Evolutionary conservation across 1,139 yeast species (phyloP), one percentile per base, ranked within the genome.

Genomic region (Saccharomyces uvarum): DNA sequence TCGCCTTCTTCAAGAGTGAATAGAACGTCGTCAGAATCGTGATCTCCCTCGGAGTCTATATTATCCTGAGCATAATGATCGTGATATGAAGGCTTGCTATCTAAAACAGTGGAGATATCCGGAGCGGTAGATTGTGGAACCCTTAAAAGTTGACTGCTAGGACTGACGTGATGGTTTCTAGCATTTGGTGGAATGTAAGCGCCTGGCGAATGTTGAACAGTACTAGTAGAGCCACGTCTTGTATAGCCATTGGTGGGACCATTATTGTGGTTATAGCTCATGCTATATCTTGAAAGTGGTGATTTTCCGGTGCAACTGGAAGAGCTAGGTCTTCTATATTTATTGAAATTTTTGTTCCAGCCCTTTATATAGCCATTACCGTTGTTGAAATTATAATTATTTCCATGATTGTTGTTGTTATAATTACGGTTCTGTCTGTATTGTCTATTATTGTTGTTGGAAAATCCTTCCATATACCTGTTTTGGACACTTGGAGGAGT

Each of bases 401-500:
- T 59, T 29, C 53, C 63, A 48, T 62, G 59, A 29, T 56, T 63
- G 33, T 59, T 57, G 50, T 11, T 16, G 21, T 29, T 50, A 28
- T 41, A 48, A 11, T 51, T 47, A 7, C 29, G 47, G 16, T 41
- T 24, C 24, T 24, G 59, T 55, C 31, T 60, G 66, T 55, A 53
- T 63, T 65, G 56, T 69, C 57, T 54, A 63, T 60, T 73, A 68
- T 58, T 57, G 53, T 70, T 70, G 57, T 76, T 82, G 44, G 82
- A 81, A 59, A 82, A 82, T 61, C 84, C 85, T 61, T 82, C 88
- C 85, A 85, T 79, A 65, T 84, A 85, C 62, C 83, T 85, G 59
- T 80, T 81, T 62, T 83, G 80, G 4, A 83, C 86, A 27, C 90
- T 82, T 57, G 85, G 86, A 1, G 95, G 95, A 2, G 95, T 86